Percentiles rank a stretch among this genome's conserved stretches.
These are phyloP conservation scores for Aegilops umbellulata DNA, from an alignment of 176 grass and related monocot species.

Conservation along the genomic window DNA sequence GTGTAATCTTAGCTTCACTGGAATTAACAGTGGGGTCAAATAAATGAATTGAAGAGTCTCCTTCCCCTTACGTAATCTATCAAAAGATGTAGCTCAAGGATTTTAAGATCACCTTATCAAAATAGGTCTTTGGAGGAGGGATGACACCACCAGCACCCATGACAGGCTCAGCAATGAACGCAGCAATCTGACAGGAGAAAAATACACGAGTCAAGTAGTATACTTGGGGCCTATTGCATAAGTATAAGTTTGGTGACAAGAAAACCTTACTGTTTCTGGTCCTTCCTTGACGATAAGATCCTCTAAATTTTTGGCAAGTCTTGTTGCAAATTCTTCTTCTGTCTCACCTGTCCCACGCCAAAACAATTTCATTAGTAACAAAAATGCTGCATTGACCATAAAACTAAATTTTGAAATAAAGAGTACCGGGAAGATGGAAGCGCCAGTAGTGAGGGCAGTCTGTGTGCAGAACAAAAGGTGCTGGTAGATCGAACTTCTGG, in stretches of 20 bases:
- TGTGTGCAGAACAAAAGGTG: conserved; percentile 91
- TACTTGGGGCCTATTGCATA: not conserved
- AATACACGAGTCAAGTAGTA: conserved; percentile 2
- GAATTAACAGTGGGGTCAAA: not conserved
- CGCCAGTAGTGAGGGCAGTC: conserved; percentile 96
- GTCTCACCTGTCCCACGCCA: conserved; percentile 59
- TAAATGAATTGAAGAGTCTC: not conserved
- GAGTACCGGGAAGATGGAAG: conserved; percentile 85
- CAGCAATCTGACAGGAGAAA: conserved; percentile 64
- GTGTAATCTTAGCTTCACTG: not conserved
- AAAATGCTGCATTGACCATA: not conserved
- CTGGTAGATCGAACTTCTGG: conserved; percentile 98
- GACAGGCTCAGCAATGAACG: conserved; percentile 94
- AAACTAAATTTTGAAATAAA: conserved; percentile 19
- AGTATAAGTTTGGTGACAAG: conserved; percentile 28
- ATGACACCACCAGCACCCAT: conserved; percentile 99
- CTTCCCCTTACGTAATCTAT: not conserved
- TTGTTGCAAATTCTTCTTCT: conserved; percentile 86
- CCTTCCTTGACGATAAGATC: conserved; percentile 98
- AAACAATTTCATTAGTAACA: conserved; percentile 26
- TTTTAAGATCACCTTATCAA: conserved; percentile 69
- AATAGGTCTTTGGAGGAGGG: conserved; percentile 90
- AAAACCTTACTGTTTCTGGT: conserved; percentile 75
- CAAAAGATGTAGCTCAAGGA: conserved; percentile 24
- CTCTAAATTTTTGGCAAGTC: conserved; percentile 93